Evolutionary conservation across 1,284 basidiomycete species (phyloP).

Genomic region (Moesziomyces globuligerus): DNA sequence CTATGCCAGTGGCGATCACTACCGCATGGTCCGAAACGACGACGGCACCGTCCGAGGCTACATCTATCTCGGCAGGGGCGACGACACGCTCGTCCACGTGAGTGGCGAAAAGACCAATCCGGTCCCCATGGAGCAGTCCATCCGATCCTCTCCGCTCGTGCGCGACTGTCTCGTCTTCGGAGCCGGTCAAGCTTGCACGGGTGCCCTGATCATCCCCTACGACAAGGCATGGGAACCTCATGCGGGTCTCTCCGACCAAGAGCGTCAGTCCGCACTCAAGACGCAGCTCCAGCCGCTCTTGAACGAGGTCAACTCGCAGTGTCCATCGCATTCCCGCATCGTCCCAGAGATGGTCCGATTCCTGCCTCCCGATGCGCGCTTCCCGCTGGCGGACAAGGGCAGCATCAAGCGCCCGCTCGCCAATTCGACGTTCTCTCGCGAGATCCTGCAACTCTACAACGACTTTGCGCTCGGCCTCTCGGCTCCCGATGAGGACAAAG

Average conservation of each 20-base stretch:
- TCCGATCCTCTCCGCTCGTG: constrained; percentile 63
- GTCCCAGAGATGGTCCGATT: constrained; percentile 42
- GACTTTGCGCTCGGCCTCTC: constrained; percentile 38
- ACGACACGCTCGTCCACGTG: constrained; percentile 72
- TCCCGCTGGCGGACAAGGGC: constrained; percentile 41
- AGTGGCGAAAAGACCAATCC: constrained; percentile 60
- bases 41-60: constrained; percentile 69
- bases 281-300: constrained; percentile 28
- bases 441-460: constrained; percentile 34
- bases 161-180: constrained; percentile 74
- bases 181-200: constrained; percentile 71
- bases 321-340: constrained; percentile 41
- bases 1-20: constrained; percentile 75
- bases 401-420: constrained; percentile 32
- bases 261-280: constrained; percentile 29
- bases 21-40: constrained; percentile 69
- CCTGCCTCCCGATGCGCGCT: constrained; percentile 8
- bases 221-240: constrained; percentile 68
- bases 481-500: constrained; percentile 24
- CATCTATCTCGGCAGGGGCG: constrained; percentile 74
- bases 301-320: constrained; percentile 28
- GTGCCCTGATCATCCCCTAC: constrained; percentile 73
- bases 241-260: constrained; percentile 6
- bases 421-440: constrained; percentile 15
- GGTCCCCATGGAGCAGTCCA: constrained; percentile 46